Percentiles rank a stretch among this genome's conserved stretches.
phyloP scores from a whole-genome alignment of 202 grass and related monocot genomes.

The Elaeis oleifera region DNA sequence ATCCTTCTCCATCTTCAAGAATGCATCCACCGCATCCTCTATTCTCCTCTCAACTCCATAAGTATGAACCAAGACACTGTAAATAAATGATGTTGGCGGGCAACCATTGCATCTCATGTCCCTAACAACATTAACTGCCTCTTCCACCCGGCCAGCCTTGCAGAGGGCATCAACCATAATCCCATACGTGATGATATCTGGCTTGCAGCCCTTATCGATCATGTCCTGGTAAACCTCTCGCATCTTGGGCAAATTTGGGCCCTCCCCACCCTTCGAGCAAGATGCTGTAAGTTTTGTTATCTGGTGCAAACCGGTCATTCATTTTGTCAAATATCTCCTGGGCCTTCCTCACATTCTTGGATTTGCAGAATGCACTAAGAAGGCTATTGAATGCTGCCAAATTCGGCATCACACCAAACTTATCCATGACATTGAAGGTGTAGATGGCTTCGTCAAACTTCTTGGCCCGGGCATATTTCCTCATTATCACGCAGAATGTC shows the following conservation, averaged over 20 bases:
- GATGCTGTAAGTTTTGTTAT: slow-evolving; percentile 90
- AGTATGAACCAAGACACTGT: slow-evolving; percentile 70
- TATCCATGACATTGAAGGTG: slow-evolving; percentile 88
- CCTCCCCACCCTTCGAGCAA: slow-evolving; percentile 94
- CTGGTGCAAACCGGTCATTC: slow-evolving; percentile 39
- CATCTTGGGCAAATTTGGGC: slow-evolving; percentile 85
- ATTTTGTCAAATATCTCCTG: slow-evolving; percentile 89
- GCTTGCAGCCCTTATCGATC: slow-evolving; percentile 52
- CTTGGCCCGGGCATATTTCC: slow-evolving; percentile 69
- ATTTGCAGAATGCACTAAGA: slow-evolving; percentile 64
- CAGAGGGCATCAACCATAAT: slow-evolving; percentile 92
- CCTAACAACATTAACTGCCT: slow-evolving; percentile 55
- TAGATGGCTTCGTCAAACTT: slow-evolving; percentile 83
- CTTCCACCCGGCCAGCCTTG: slow-evolving; percentile 59
- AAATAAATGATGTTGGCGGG: slow-evolving; percentile 69
- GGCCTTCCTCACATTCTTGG: slow-evolving; percentile 80
- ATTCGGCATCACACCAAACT: slow-evolving; percentile 51
- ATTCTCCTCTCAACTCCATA: slow-evolving; percentile 77
- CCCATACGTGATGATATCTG: slow-evolving; percentile 86
- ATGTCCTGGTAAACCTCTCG: slow-evolving; percentile 61
- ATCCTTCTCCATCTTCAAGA: slow-evolving; percentile 82
- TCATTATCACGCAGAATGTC: slow-evolving; percentile 92
- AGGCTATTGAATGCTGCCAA: slow-evolving; percentile 67
- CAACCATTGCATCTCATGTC: slow-evolving; percentile 61
- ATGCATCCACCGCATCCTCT: slow-evolving; percentile 75